Percentiles rank a stretch among this genome's conserved stretches.
phyloP scores from a whole-genome alignment of 345 rosid genomes.

The Sonneratia caseolaris region DNA sequence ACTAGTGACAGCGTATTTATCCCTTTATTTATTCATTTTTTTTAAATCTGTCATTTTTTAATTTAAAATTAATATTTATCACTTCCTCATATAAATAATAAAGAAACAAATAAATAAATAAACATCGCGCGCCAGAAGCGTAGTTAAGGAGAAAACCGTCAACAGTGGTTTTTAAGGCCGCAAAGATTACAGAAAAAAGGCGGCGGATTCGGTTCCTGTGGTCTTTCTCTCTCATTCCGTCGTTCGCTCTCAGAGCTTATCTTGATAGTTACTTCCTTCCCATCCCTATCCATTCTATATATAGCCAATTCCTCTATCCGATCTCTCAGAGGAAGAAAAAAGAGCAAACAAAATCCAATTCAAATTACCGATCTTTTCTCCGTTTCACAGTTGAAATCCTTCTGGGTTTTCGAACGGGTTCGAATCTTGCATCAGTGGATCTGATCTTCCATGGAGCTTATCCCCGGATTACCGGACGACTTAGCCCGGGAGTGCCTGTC shows the following conservation, averaged over 20 bases:
- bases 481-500: conserved; percentile 49
- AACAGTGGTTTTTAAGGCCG: too few relatives aligned
- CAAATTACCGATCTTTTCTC: background rate
- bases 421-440: background rate
- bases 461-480: conserved; percentile 58
- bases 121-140: too few relatives aligned
- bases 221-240: background rate
- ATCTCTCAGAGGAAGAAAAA: background rate
- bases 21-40: background rate
- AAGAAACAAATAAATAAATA: too few relatives aligned
- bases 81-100: too few relatives aligned
- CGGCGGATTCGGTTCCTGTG: background rate
- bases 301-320: background rate
- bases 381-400: background rate
- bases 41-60: too few relatives aligned
- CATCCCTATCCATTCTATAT: background rate
- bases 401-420: too few relatives aligned
- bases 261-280: background rate
- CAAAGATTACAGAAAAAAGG: background rate
- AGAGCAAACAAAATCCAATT: background rate
- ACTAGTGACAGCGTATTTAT: background rate
- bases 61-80: too few relatives aligned
- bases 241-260: background rate
- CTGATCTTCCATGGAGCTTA: conserved; percentile 38
- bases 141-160: too few relatives aligned